Base-by-base conservation (phyloP, 768 basidiomycete genomes). In the Trametes cinnabarina region DNA sequence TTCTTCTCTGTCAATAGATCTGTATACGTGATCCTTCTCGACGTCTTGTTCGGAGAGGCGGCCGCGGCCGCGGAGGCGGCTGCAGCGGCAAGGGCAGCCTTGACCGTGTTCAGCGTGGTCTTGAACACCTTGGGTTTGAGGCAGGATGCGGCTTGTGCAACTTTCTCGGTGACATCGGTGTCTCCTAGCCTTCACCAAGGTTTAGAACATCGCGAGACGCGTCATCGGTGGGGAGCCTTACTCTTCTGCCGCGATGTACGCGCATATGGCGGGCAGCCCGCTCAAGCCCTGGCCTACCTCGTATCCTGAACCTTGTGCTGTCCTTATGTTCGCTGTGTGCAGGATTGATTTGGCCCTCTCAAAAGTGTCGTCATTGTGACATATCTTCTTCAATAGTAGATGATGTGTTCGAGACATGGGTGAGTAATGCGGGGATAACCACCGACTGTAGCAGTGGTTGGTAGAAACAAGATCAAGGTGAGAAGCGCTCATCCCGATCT, bases 191-290 rank as follows among this genome's bases (percentile, higher is more conserved):
- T 73, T 26, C 19, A 34, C 26, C 6, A 25, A 17, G 39, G 22
- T 15, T 40, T 32, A 52, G 46, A 30, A 25, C 7, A 10, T 5
- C 3, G 40, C 17, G 10, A 11, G n/a, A 14, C 49, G 35, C 42
- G 20, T 39, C 6, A 3, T 23, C 19, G 26, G 19, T 1, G 30
- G 5, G 17, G 25, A n/a, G 4, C 56, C 65, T 41, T 57, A 82
- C 82, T 71, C 68, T 68, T 77, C 70, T 7, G 80, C 82, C 22
- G 82, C 81, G 46, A 84, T 66, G 51, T 74, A 73, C 25, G 80
- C 77, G 60, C 81, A 83, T 28, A 81, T 77, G 5, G 82, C 80
- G 17, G 79, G 73, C 28, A 82, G 55, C 20, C 78, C 82, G 3
- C 69, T 69, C 2, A 65, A 68, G 14, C 70, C 71, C 20, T 74